Evolutionary conservation across 352 stramenopile species (phyloP).

Genomic region (Globisporangium apiculatum): DNA sequence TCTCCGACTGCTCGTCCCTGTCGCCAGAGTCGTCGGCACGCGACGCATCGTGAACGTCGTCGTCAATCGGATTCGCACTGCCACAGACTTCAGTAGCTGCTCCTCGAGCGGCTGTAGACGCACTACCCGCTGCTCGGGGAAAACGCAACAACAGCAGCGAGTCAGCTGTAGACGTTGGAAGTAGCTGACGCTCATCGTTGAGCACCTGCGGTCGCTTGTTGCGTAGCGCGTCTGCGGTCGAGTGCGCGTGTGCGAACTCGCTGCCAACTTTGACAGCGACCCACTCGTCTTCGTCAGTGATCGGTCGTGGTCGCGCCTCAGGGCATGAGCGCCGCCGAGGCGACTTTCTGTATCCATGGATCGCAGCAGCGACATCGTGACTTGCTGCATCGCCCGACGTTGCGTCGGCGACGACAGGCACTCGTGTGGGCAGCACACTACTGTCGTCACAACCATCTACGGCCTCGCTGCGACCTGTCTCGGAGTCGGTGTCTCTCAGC

Average conservation of each 20-base stretch:
- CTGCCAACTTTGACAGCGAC: neutral
- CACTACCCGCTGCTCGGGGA: too few species aligned
- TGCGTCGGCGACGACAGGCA: neutral
- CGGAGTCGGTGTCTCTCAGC: neutral
- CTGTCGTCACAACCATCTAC: neutral
- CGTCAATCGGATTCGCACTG: too few species aligned
- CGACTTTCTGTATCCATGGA: neutral
- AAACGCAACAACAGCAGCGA: too few species aligned
- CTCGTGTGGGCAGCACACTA: constrained; percentile 8
- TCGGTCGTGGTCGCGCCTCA: neutral
- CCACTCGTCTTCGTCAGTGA: neutral
- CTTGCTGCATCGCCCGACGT: neutral
- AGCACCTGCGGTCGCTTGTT: too few species aligned
- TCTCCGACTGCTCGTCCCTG: constrained; percentile 4
- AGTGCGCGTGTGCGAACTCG: neutral
- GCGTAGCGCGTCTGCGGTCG: neutral
- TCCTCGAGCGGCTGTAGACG: too few species aligned
- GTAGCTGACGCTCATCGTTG: neutral
- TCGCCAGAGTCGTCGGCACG: neutral
- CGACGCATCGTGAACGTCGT: too few species aligned
- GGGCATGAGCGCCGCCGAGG: constrained; percentile 5
- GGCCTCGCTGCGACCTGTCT: neutral
- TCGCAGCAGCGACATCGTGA: too few species aligned
- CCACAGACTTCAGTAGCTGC: neutral
- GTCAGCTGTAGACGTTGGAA: neutral